Conservation (phyloP, 2,329 filamentous ascomycete genomes). For the Tolypocladium tropicale region DNA sequence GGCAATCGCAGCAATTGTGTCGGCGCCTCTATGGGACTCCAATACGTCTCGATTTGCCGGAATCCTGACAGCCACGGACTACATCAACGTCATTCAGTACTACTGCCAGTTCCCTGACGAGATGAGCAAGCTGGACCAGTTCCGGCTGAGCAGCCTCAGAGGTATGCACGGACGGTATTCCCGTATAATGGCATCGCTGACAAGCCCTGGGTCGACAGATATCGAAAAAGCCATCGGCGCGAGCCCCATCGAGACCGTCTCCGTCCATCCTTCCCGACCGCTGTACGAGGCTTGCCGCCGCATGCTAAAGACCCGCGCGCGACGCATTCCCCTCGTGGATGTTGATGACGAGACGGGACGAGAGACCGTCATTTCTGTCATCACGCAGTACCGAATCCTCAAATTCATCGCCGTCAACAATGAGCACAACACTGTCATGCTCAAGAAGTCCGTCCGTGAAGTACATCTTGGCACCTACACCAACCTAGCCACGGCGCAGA, state of each 20-base stretch:
- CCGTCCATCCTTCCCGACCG: slow-evolving; percentile 82
- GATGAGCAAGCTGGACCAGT: slow-evolving; percentile 83
- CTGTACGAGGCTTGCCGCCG: slow-evolving; percentile 91
- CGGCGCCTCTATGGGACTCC: slow-evolving; percentile 94
- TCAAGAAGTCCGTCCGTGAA: slow-evolving; percentile 80
- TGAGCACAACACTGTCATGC: slow-evolving; percentile 71
- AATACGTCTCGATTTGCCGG: slow-evolving; percentile 87
- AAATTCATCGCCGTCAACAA: slow-evolving; percentile 97
- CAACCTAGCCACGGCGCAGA: slow-evolving; percentile 69
- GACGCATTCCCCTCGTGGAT: slow-evolving; percentile 88
- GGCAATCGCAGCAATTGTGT: slow-evolving; percentile 71
- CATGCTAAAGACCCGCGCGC: slow-evolving; percentile 88
- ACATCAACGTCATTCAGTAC: slow-evolving; percentile 98
- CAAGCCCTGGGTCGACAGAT: slow-evolving; percentile 43
- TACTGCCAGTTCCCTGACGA: slow-evolving; percentile 96
- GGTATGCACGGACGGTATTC: slow-evolving; percentile 41
- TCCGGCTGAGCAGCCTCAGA: slow-evolving; percentile 82
- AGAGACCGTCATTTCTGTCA: slow-evolving; percentile 89
- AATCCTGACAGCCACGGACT: slow-evolving; percentile 89
- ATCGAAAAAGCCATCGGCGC: slow-evolving; percentile 93
- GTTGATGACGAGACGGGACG: slow-evolving; percentile 88
- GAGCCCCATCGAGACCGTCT: slow-evolving; percentile 83
- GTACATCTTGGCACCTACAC: slow-evolving; percentile 78
- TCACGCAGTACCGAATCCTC: slow-evolving; percentile 95
- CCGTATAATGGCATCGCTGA: not conserved